Evolutionary conservation across 2,329 filamentous ascomycete genomes (phyloP).

Genomic region (Meredithiella fracta): DNA sequence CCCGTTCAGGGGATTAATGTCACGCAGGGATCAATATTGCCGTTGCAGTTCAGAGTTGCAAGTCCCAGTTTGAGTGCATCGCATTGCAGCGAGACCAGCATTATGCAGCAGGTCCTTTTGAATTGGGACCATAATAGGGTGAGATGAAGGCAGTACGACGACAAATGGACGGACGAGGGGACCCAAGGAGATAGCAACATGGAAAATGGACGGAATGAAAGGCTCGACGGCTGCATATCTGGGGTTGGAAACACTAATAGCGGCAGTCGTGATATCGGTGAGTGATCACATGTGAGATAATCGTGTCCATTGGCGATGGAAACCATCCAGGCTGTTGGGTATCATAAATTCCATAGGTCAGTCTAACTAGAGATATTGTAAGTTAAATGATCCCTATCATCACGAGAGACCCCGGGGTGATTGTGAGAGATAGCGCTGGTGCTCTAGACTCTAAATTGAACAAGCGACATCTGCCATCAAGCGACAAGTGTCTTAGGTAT

Average conservation of each 20-base stretch:
- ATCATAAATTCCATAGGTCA: too few species aligned
- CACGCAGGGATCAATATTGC: not conserved
- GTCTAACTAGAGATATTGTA: not conserved
- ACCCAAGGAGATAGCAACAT: too few species aligned
- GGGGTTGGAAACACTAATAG: not conserved
- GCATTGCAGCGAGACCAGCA: not conserved
- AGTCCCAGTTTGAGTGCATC: not conserved
- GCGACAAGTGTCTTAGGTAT: not conserved
- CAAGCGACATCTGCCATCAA: conserved; percentile 3
- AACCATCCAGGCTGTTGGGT: too few species aligned
- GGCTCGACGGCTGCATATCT: not conserved
- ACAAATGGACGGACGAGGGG: not conserved
- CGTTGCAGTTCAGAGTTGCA: not conserved
- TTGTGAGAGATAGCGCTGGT: not conserved
- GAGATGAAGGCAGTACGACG: not conserved
- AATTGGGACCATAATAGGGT: not conserved
- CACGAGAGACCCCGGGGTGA: not conserved
- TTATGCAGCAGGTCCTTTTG: not conserved
- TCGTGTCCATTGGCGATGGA: too few species aligned
- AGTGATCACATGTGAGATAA: too few species aligned
- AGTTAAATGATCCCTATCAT: not conserved
- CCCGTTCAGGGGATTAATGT: not conserved
- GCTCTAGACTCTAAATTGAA: not conserved
- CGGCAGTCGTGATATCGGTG: too few species aligned
- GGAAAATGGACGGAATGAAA: not conserved